Base-by-base conservation (phyloP, 805 yeast species). In the Jamesozyma rosinii region DNA sequence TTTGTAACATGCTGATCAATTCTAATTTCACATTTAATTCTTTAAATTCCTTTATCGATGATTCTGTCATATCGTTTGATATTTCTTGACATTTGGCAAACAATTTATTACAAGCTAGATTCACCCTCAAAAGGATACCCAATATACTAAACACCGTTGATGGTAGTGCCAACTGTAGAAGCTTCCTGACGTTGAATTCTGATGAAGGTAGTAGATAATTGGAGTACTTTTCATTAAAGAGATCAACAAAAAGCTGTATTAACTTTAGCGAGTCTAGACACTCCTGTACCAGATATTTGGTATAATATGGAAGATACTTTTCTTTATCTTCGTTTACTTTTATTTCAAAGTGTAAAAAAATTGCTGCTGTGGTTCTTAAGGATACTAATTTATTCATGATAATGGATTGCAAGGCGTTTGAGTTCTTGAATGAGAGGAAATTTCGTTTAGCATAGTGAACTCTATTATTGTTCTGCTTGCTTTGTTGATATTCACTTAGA, bases 261-360 rank as follows among this genome's bases (percentile, higher is more conserved):
- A 61, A 35, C 5, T 37, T 38, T 18, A 58, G 33, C n/a, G 52
- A 35, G 22, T 52, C 54, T 4, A 41, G 22, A 38, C 57, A 47
- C 10, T 51, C 47, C 37, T 50, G 50, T 3, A 42, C 39, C 26
- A 60, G 47, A 38, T 58, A 60, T 33, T 48, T 50, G 17, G 39
- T 45, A 39, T 55, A 58, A 24, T 55, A 51, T 13, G 55, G 53
- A 19, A 48, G 40, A 44, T 42, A 27, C 18, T 40, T 45, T 36
- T 41, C 40, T 18, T 44, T 44, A 26, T 49, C 45, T n/a, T 49
- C 43, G 14, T 38, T 21, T 13, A 50, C 38, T 14, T 45, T 36
- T 5, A 46, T 29, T 45, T 61, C 65, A 38, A 57, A 59, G 48
- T 61, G 59, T 20, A 56, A 47, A 35, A 57, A 56, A 18, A 59